Percentiles rank a stretch among this genome's conserved stretches.
These are phyloP conservation scores for Chlamydomonas incerta DNA, from an alignment of 139 green algal species.

Conservation along the genomic window DNA sequence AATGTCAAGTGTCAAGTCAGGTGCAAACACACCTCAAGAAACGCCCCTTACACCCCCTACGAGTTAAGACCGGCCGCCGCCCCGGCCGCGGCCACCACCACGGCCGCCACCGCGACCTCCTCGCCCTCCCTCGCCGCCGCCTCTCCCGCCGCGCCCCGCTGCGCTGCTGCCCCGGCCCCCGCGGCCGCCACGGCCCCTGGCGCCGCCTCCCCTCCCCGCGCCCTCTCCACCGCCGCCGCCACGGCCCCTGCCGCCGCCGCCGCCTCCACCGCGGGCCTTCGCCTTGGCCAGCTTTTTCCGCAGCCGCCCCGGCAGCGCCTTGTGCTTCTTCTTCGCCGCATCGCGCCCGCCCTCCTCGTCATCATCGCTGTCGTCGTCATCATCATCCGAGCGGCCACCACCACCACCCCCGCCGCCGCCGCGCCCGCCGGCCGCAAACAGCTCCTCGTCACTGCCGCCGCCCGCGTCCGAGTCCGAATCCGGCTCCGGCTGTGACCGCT, in stretches of 20 bases:
- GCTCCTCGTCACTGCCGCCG: constrained; percentile 21
- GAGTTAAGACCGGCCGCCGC: not conserved
- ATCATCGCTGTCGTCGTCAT: not conserved
- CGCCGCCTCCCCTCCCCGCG: not conserved
- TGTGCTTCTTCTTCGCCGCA: constrained; percentile 31
- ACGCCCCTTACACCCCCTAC: no score
- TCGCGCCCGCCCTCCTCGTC: not conserved
- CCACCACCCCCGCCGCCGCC: not conserved
- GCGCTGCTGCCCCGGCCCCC: no score
- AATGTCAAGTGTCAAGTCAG: no score
- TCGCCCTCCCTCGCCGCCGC: not conserved
- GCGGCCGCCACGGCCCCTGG: no score
- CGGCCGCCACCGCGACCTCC: not conserved
- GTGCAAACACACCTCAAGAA: no score
- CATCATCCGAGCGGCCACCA: not conserved
- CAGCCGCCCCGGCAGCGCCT: constrained; percentile 74
- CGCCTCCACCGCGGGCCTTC: not conserved
- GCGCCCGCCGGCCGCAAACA: not conserved
- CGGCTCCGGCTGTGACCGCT: no score
- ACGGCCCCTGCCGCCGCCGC: not conserved
- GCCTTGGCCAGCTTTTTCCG: constrained; percentile 78
- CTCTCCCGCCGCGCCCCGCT: not conserved
- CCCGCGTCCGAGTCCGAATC: not conserved
- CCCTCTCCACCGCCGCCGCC: not conserved
- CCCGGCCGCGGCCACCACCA: not conserved